Evolutionary conservation across 805 yeast species (phyloP), one percentile per base, ranked within the genome.

Genomic region (Kuraishia borneana): DNA sequence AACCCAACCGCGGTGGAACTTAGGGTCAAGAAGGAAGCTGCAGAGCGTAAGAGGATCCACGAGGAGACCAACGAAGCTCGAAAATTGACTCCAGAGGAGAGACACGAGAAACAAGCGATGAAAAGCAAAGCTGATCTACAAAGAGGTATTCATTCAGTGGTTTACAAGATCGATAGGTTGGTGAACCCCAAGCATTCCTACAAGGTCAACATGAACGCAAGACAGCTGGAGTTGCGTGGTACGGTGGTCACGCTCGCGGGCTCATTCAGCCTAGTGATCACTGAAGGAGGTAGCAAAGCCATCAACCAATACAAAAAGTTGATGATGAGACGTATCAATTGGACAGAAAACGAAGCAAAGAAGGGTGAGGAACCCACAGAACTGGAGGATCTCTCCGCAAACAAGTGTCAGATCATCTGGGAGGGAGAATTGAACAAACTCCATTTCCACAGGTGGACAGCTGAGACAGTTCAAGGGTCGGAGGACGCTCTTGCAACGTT

Each of bases 1-100:
- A 95, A 92, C 50, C 97, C 98, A 1, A 89, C 97, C 0, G 73
- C 73, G 3, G 78, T 87, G 43, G 98, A 89, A 48, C 62, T 65
- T 53, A 55, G 65, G 33, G 96, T 92, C 0, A 63, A 70, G 30
- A 53, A 60, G 18, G 92, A 88, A 40, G 80, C 85, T 3, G 75
- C 68, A 26, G 69, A 71, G 30, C 62, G 98, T 21, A 60, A 58
- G 22, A 41, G 55, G 10, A 53, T 58, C 26, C 99, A 92, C 56
- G 63, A 70, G 40, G 54, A 53, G 27, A 65, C 51, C 13, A 92
- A 92, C 52, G 65, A 65, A 33, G 71, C 56, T 6, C 62, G 97
- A 23, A 77, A 70, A 46, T 55, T 79, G 19, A 67, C 73, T 0
- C 62, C 67, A 16, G 87, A 81, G 31, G 67, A 78, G 41, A 59